These are phyloP conservation scores for Aspergillus coremiiformis DNA, from an alignment of 495 filamentous ascomycete genomes.

Conservation along the genomic window DNA sequence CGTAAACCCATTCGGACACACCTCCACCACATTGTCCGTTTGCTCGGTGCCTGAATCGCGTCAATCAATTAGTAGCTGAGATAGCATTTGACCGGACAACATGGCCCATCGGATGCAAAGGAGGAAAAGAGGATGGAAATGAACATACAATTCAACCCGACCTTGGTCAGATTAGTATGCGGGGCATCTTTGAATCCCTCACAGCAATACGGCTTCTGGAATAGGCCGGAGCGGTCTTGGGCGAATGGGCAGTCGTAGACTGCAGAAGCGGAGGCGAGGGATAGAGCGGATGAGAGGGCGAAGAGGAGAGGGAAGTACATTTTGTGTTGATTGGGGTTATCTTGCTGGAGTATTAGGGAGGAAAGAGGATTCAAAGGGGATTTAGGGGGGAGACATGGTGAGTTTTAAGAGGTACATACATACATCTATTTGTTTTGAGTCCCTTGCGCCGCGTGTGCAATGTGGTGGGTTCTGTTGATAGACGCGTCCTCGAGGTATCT, in stretches of 20 bases:
- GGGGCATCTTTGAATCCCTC: slow-evolving; percentile 17
- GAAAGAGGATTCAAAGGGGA: too few relatives aligned
- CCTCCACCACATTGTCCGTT: not conserved
- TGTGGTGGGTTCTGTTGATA: too few relatives aligned
- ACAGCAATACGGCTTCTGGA: slow-evolving; percentile 36
- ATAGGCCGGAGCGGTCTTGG: slow-evolving; percentile 26
- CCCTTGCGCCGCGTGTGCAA: too few relatives aligned
- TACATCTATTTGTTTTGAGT: too few relatives aligned
- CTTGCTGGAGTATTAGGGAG: too few relatives aligned
- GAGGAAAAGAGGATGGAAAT: slow-evolving; percentile 5
- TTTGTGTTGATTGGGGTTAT: slow-evolving; percentile 11
- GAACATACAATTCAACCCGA: slow-evolving; percentile 27
- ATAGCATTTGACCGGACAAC: too few relatives aligned
- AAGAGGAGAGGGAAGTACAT: slow-evolving; percentile 29
- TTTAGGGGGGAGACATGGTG: too few relatives aligned
- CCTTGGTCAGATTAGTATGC: slow-evolving; percentile 19
- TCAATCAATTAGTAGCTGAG: too few relatives aligned
- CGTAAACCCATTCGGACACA: slow-evolving; percentile 1
- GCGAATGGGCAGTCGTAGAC: slow-evolving; percentile 32
- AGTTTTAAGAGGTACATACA: too few relatives aligned
- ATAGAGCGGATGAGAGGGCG: slow-evolving; percentile 16
- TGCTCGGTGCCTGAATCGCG: not conserved
- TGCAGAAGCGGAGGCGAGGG: slow-evolving; percentile 20
- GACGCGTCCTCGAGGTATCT: not conserved
- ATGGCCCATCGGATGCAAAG: slow-evolving; percentile 14